Evolutionary conservation across 2,329 filamentous ascomycete genomes (phyloP).

Genomic region (Fulvia fulva): DNA sequence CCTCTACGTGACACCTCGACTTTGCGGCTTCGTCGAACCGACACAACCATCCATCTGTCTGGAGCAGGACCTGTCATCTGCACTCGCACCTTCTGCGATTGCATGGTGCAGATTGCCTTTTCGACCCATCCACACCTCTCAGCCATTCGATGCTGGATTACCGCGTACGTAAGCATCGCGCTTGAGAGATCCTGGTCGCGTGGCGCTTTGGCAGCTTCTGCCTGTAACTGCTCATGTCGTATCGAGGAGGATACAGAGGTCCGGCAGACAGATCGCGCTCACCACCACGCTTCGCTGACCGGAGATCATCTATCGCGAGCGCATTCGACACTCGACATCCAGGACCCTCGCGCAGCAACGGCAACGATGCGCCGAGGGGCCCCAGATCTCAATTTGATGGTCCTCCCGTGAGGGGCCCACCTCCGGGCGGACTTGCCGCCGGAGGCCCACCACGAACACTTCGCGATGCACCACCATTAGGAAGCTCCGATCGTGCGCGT

Average conservation of each 20-base stretch:
- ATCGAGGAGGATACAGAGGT: constrained; percentile 22
- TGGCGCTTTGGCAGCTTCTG: constrained; percentile 5
- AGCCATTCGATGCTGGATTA: background rate
- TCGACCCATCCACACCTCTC: background rate
- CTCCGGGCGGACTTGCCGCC: constrained; percentile 54
- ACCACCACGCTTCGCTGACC: constrained; percentile 65
- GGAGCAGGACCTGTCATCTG: background rate
- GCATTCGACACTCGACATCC: constrained; percentile 28
- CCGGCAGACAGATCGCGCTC: constrained; percentile 64
- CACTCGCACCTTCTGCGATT: background rate
- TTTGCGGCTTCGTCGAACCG: background rate
- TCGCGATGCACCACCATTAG: constrained; percentile 54
- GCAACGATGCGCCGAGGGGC: constrained; percentile 68
- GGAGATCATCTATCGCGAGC: constrained; percentile 59
- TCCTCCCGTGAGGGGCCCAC: constrained; percentile 35
- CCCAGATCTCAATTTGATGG: constrained; percentile 74
- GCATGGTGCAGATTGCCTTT: background rate
- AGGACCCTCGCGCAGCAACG: constrained; percentile 23
- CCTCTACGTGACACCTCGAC: background rate
- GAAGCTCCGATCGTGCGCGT: constrained; percentile 58
- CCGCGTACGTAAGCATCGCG: background rate
- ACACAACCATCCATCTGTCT: background rate
- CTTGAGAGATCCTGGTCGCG: background rate
- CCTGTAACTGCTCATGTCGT: constrained; percentile 18
- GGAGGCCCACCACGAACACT: constrained; percentile 41